These are phyloP conservation scores for Xylariaceae sp. DNA, from an alignment of 2,329 filamentous ascomycete genomes.

Conservation along the genomic window DNA sequence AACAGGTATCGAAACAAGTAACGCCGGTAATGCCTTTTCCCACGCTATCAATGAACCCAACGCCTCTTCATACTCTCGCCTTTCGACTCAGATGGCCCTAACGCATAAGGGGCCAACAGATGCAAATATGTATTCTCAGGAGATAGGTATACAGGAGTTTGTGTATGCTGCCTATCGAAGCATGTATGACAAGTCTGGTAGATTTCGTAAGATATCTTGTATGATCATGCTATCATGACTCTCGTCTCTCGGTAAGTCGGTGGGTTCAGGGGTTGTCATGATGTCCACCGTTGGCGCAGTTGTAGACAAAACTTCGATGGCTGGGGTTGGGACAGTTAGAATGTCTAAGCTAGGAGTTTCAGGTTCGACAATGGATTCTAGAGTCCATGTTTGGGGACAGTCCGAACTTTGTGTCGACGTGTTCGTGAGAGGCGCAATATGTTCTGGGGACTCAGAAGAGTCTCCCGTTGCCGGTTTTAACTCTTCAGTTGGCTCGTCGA, in stretches of 20 bases:
- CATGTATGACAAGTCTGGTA: slow-evolving; percentile 46
- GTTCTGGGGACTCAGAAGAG: slow-evolving; percentile 12
- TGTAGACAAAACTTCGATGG: not conserved
- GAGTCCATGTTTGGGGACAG: not conserved
- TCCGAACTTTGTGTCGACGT: not conserved
- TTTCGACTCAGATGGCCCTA: not conserved
- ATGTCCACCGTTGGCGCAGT: not conserved
- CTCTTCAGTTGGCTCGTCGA: slow-evolving; percentile 18
- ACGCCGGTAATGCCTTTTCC: slow-evolving; percentile 19
- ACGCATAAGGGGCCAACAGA: not conserved
- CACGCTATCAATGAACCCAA: slow-evolving; percentile 19
- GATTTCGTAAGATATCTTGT: slow-evolving; percentile 33
- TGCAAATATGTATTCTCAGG: slow-evolving; percentile 5
- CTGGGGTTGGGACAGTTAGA: not conserved
- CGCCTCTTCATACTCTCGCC: slow-evolving; percentile 3
- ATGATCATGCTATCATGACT: slow-evolving; percentile 33
- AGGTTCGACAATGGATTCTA: not conserved
- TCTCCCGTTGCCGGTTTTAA: slow-evolving; percentile 8
- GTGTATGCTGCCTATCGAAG: slow-evolving; percentile 30
- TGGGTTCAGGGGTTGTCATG: slow-evolving; percentile 15
- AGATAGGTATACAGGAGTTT: not conserved
- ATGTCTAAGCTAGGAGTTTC: not conserved
- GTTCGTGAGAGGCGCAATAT: slow-evolving; percentile 16
- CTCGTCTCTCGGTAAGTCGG: slow-evolving; percentile 10
- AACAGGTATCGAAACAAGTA: slow-evolving; percentile 13